phyloP scores from a whole-genome alignment of 2,329 filamentous ascomycete genomes.

The Cladophialophora carrionii region DNA sequence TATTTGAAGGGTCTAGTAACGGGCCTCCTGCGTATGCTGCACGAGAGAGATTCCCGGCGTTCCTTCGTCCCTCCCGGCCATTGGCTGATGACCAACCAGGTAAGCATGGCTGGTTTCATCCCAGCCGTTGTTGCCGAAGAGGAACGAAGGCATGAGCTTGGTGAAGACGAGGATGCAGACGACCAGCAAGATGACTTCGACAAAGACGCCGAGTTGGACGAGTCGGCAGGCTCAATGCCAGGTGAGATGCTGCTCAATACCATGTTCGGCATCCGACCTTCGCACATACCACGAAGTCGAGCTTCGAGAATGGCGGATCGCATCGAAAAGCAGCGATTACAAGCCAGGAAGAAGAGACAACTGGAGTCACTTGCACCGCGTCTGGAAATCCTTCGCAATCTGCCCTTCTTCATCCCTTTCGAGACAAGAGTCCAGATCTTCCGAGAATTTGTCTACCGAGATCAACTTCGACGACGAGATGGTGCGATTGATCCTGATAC shows the following conservation, averaged over 20 bases:
- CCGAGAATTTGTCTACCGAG: constrained; percentile 83
- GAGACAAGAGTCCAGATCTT: constrained; percentile 90
- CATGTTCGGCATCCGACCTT: constrained; percentile 37
- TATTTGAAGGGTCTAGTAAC: constrained; percentile 81
- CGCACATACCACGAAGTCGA: constrained; percentile 34
- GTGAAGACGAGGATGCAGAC: constrained; percentile 64
- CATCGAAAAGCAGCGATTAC: constrained; percentile 40
- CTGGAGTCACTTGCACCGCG: constrained; percentile 81
- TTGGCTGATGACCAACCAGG: constrained; percentile 88
- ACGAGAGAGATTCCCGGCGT: constrained; percentile 88
- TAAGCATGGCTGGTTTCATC: constrained; percentile 89
- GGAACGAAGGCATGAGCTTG: constrained; percentile 70
- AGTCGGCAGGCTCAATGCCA: constrained; percentile 53
- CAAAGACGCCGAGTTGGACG: constrained; percentile 48
- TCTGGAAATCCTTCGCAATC: constrained; percentile 87
- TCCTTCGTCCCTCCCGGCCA: constrained; percentile 80
- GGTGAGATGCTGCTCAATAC: constrained; percentile 49
- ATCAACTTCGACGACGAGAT: constrained; percentile 71
- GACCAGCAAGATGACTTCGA: constrained; percentile 52
- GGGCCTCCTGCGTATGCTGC: constrained; percentile 79
- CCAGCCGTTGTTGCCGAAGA: constrained; percentile 85
- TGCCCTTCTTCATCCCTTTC: constrained; percentile 97
- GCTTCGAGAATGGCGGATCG: constrained; percentile 31
- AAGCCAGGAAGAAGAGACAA: constrained; percentile 68
- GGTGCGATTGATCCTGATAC: constrained; percentile 72